phyloP scores from a whole-genome alignment of 352 stramenopile species.

The Aphanomyces cochlioides region DNA sequence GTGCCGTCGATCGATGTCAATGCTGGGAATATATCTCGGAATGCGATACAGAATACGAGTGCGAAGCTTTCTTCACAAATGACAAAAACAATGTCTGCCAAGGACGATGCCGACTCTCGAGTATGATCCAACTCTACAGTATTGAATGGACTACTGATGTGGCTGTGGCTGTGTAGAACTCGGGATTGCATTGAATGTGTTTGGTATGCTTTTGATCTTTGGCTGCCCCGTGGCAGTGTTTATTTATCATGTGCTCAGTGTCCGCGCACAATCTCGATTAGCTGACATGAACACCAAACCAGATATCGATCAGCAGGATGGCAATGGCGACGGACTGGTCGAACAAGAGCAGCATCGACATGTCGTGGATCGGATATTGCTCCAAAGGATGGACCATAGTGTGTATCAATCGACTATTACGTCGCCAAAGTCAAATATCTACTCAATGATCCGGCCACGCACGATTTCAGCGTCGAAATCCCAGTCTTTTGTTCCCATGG shows the following conservation, averaged over 20 bases:
- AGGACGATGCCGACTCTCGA: slow-evolving; percentile 9
- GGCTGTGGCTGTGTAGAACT: neutral
- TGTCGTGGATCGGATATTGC: slow-evolving; percentile 8
- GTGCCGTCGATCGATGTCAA: slow-evolving; percentile 6
- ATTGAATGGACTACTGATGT: neutral
- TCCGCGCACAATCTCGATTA: slow-evolving; percentile 1
- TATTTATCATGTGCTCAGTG: slow-evolving; percentile 13
- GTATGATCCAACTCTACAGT: neutral
- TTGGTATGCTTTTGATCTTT: slow-evolving; percentile 17
- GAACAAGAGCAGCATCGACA: slow-evolving; percentile 15
- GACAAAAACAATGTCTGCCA: neutral
- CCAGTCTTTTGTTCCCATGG: neutral
- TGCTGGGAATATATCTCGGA: slow-evolving; percentile 19
- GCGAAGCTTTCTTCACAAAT: slow-evolving; percentile 13
- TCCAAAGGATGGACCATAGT: slow-evolving; percentile 2
- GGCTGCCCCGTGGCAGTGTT: slow-evolving; percentile 7
- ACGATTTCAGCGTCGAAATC: neutral
- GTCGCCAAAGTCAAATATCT: neutral
- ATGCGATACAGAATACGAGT: slow-evolving; percentile 9
- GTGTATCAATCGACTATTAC: neutral
- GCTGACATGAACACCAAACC: neutral
- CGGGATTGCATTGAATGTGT: neutral
- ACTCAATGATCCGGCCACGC: neutral
- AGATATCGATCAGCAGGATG: neutral
- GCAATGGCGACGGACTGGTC: slow-evolving; percentile 2